Base-by-base conservation (phyloP, 345 rosid genomes). In the Eutrema yunnanense region DNA sequence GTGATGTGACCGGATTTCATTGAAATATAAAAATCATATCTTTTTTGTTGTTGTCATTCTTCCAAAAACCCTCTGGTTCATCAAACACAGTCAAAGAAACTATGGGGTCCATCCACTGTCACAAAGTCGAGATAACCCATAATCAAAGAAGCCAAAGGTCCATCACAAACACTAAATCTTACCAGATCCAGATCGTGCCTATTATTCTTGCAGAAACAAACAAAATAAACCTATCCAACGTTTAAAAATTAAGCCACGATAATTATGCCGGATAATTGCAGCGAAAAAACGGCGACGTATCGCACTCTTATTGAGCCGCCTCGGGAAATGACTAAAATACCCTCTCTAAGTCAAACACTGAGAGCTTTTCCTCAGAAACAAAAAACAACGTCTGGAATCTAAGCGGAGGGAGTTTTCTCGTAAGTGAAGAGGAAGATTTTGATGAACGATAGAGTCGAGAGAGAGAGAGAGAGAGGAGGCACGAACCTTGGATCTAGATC, bases 401-500 rank as follows among this genome's bases (percentile, higher is more conserved):
- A 38, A 16, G 42, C 11, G 11, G 42, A 38, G 9, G 11, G 11
- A 4, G 37, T 53, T 55, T 54, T 54, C 37, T 54, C 5, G n/a
- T n/a, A 42, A 42, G 44, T 9, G 55, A 34, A 33, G 36, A 33
- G 12, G 36, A 19, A 43, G 40, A 27, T 55, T 33, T 27, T 48
- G 53, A 33, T n/a, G 30, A 44, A 55, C 6, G 9, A 68, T 5
- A 30, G 8, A 9, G 3, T 12, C 12, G 46, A 42, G 42, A 46
- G 34, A 36, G 16, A 59, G 29, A 47, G 30, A 46, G 29, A 10
- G 14, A 2, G 32, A 8, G 13, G 13, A 51, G 1, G 27, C 2
- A 74, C 46, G 27, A 76, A 88, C 97, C 95, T 90, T 88, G 78
- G 95, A 89, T 85, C 88, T 88, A 85, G 80, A 81, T 67, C 80